Evolutionary conservation across 2,329 filamentous ascomycete genomes (phyloP), one percentile per base, ranked within the genome.

Genomic region (Diaporthe humulicola): DNA sequence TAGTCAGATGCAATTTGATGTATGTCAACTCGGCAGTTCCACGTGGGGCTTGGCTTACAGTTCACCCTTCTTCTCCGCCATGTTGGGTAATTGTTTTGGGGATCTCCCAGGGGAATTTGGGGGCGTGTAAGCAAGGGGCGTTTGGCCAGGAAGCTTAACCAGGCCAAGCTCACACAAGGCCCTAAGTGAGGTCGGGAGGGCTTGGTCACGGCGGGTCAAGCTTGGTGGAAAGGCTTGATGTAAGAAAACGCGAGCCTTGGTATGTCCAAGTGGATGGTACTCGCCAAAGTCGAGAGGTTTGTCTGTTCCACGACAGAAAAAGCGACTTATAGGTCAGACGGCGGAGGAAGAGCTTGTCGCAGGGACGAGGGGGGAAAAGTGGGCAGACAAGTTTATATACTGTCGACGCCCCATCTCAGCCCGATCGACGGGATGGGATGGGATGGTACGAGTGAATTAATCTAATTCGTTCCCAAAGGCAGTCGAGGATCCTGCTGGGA

Each of bases 131-230:
- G 30, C 19, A 66, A 66, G 19, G 28, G 25, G 10, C 9, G 30
- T 30, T 50, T 15, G 45, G 64, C 22, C 38, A 40, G 25, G 48
- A 69, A 69, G 64, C 64, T 54, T 69, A 25, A 36, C 48, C 64
- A 69, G 64, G 64, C 64, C 64, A 69, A 54, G 64, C 64, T 69
- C 48, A 54, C 64, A 54, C 64, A 69, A 40, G 64, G n/a, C 64
- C 33, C 33, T 69, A 69, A 10, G 8, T 28, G 3, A 2, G 15
- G 33, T 38, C 33, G 15, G 33, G 25, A 33, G 36, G 64, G 64
- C 64, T 67, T 67, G 61, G 60, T 48, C 38, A 48, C 33, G 60
- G 60, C 60, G 25, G 45, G 38, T 50, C 42, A 45, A 10, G 61
- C 61, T 69, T 54, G 30, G 45, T 22, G 4, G 9, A 40, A 54